A percentile compares a stretch with the other conserved stretches of the same genome.
phyloP scores from a whole-genome alignment of 768 basidiomycete species.

The Podaxis pistillaris region DNA sequence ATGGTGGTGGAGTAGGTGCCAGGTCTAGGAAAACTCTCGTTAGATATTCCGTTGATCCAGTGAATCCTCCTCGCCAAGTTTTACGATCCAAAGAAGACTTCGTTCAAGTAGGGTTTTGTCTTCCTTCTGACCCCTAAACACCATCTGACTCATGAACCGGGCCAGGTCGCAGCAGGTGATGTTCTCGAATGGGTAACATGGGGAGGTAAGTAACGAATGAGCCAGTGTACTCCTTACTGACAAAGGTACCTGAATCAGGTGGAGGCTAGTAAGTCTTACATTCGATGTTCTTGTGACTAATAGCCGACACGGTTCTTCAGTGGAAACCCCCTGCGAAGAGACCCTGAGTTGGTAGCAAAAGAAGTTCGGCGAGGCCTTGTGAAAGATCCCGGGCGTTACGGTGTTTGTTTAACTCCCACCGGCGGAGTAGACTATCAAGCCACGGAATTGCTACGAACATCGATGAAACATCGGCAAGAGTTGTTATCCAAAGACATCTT shows the following conservation, averaged over 20 bases:
- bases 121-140: not conserved
- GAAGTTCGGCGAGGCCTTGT: slow-evolving; percentile 27
- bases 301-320: not conserved
- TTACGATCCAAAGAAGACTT: slow-evolving; percentile 27
- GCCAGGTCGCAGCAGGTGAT: slow-evolving; percentile 22
- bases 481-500: slow-evolving; percentile 18
- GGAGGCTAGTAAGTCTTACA: slow-evolving; percentile 11
- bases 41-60: slow-evolving; percentile 18
- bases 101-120: slow-evolving; percentile 17
- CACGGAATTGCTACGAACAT: slow-evolving; percentile 19
- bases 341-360: slow-evolving; percentile 25
- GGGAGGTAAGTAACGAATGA: slow-evolving; percentile 21
- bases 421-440: slow-evolving; percentile 20
- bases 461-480: slow-evolving; percentile 21
- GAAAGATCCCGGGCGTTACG: slow-evolving; percentile 23
- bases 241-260: not conserved
- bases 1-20: slow-evolving; percentile 27
- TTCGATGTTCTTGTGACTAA: not conserved
- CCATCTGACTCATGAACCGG: not conserved
- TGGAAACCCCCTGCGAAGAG: slow-evolving; percentile 24
- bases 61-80: slow-evolving; percentile 21
- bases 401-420: slow-evolving; percentile 21
- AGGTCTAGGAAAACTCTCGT: slow-evolving; percentile 26
- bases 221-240: not conserved
- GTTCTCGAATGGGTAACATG: slow-evolving; percentile 29